Percentiles rank a stretch among this genome's conserved stretches.
These are phyloP conservation scores for Dichotomopilus funicola DNA, from an alignment of 2,329 filamentous ascomycete genomes.

Conservation along the genomic window DNA sequence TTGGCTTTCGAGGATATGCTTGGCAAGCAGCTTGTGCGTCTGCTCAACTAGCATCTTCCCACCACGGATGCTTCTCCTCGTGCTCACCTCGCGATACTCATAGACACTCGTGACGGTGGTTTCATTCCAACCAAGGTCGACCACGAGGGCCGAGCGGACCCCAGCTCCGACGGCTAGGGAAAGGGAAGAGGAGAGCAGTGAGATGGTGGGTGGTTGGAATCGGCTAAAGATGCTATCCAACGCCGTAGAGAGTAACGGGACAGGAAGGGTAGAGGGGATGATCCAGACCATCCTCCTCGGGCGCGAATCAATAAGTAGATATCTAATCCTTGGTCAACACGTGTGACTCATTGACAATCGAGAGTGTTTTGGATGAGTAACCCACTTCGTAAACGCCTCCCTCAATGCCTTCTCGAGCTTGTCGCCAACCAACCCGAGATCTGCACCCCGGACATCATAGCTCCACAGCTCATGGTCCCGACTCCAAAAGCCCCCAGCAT, in stretches of 20 bases:
- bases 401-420: constrained; percentile 78
- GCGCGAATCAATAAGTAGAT: constrained; percentile 66
- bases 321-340: constrained; percentile 34
- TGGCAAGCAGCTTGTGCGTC: constrained; percentile 58
- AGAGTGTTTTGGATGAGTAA: constrained; percentile 22
- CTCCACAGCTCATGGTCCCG: constrained; percentile 69
- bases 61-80: constrained; percentile 64
- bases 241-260: constrained; percentile 67
- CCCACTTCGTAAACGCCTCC: constrained; percentile 73
- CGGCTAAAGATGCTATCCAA: constrained; percentile 73
- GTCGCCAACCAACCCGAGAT: constrained; percentile 76
- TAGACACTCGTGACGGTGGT: constrained; percentile 80
- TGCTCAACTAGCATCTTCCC: constrained; percentile 65
- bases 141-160: constrained; percentile 73
- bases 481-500: constrained; percentile 51
- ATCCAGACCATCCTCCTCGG: constrained; percentile 68
- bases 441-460: constrained; percentile 63
- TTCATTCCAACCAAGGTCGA: constrained; percentile 91
- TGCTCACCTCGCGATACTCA: constrained; percentile 77
- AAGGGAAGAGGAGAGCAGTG: constrained; percentile 70
- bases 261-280: constrained; percentile 69
- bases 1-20: constrained; percentile 30
- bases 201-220: constrained; percentile 74
- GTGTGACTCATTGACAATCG: neutral
- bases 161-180: constrained; percentile 73